Base-by-base conservation (phyloP, 257 asterid species). In the Lycium ferocissimum region DNA sequence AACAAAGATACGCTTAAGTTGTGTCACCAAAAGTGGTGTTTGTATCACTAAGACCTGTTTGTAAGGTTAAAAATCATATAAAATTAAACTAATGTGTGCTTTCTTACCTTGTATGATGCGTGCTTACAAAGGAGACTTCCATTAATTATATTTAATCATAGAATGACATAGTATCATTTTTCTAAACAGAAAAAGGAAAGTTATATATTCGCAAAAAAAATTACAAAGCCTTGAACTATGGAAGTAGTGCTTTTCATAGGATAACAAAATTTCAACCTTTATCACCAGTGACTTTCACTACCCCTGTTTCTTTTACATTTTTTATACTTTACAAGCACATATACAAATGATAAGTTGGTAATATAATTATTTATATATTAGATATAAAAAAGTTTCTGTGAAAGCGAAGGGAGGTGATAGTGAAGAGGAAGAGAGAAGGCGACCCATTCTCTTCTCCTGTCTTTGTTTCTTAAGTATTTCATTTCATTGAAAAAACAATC, bases 341-440 rank as follows among this genome's bases (percentile, higher is more conserved):
- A 54, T 83, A 85, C 82, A 88, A 83, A 87, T 88, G 90, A 86
- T 82, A 87, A 86, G 73, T 86, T 89, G 85, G 83, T 85, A 87
- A 67, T 22, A 70, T 40, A 40, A 75, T 75, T 75, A 49, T 75
- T 75, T 75, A 47, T 20, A 73, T 47, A 75, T 22, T 75, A 49
- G 0, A 20, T 69, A 83, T 84, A 92, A 88, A 6, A 65, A 66
- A 76, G 65, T 90, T 83, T 83, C 62, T 90, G 88, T 91, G 96
- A 94, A 91, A 93, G 95, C 88, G 92, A 93, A 89, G 90, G 87
- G 87, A 86, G 90, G 26, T 53, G 82, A 75, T 49, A 82, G 89
- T 69, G 91, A 82, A 88, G 92, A 88, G 69, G 85, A 69, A 83
- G 92, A 92, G 87, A 83, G 92, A 92, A 83, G 87, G 96, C 75